Conservation (phyloP, 2,329 filamentous ascomycete species). For the Fusarium vanettenii region DNA sequence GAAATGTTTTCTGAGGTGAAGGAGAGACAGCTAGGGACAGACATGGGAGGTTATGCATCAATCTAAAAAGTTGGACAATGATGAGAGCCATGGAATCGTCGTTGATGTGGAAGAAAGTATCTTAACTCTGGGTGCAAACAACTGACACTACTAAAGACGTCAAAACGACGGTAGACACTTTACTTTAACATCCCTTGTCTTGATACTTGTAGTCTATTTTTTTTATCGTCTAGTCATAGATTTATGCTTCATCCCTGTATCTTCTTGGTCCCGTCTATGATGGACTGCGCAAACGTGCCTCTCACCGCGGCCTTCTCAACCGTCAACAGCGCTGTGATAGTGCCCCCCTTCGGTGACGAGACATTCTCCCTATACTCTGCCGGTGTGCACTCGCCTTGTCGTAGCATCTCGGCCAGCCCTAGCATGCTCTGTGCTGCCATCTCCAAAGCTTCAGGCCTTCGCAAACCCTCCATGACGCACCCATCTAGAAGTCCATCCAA, state of each 20-base stretch:
- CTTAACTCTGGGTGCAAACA: background rate
- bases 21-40: background rate
- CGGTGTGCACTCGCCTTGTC: background rate
- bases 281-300: slow-evolving; percentile 4
- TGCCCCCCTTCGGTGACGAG: slow-evolving; percentile 8
- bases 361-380: slow-evolving; percentile 8
- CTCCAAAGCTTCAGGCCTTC: slow-evolving; percentile 11
- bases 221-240: background rate
- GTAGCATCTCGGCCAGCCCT: slow-evolving; percentile 10
- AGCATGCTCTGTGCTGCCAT: slow-evolving; percentile 8
- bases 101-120: background rate
- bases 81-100: background rate
- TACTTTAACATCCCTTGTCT: background rate
- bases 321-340: slow-evolving; percentile 6
- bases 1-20: background rate
- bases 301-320: slow-evolving; percentile 12
- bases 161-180: background rate
- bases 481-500: slow-evolving; percentile 13
- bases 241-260: background rate
- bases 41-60: background rate
- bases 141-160: background rate
- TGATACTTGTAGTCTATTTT: background rate
- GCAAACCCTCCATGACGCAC: slow-evolving; percentile 9
- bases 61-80: background rate
- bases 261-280: background rate